phyloP scores from a whole-genome alignment of 2,329 filamentous ascomycete genomes.

The Diaporthe amygdali region DNA sequence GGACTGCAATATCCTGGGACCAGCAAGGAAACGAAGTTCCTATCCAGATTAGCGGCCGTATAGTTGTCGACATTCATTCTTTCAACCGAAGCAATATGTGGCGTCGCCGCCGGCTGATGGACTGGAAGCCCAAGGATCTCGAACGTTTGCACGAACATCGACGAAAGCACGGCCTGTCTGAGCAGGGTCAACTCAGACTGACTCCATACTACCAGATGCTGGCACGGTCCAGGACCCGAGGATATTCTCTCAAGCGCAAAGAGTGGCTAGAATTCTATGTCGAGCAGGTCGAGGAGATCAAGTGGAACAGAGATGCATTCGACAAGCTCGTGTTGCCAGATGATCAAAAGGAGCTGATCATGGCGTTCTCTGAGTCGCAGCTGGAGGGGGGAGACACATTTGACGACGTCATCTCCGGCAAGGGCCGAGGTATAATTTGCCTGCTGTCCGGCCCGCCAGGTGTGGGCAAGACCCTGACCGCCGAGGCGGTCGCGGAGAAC shows the following conservation, averaged over 20 bases:
- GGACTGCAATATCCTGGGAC: conserved; percentile 43
- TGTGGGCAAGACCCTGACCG: conserved; percentile 56
- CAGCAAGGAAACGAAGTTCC: conserved; percentile 38
- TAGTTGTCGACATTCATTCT: conserved; percentile 44
- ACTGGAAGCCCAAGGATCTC: conserved; percentile 40
- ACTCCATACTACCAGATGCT: conserved; percentile 41
- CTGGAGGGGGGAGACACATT: conserved; percentile 45
- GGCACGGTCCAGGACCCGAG: conserved; percentile 41
- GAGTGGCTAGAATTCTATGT: conserved; percentile 56
- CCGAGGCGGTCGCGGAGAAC: conserved; percentile 55
- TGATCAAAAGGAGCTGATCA: conserved; percentile 56
- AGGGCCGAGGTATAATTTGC: conserved; percentile 56
- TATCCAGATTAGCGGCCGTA: conserved; percentile 40
- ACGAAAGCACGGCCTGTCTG: conserved; percentile 26
- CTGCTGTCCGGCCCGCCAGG: conserved; percentile 54
- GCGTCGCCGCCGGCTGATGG: conserved; percentile 34
- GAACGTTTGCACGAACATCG: conserved; percentile 34
- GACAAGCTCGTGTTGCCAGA: conserved; percentile 52
- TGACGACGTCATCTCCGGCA: conserved; percentile 58
- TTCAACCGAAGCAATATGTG: conserved; percentile 43
- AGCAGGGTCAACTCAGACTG: conserved; percentile 32
- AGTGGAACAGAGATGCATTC: conserved; percentile 56
- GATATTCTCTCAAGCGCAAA: conserved; percentile 54
- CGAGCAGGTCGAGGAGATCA: conserved; percentile 48
- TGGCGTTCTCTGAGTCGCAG: conserved; percentile 55